phyloP scores from a whole-genome alignment of 2,329 filamentous ascomycete species.

The Fusarium sp. region DNA sequence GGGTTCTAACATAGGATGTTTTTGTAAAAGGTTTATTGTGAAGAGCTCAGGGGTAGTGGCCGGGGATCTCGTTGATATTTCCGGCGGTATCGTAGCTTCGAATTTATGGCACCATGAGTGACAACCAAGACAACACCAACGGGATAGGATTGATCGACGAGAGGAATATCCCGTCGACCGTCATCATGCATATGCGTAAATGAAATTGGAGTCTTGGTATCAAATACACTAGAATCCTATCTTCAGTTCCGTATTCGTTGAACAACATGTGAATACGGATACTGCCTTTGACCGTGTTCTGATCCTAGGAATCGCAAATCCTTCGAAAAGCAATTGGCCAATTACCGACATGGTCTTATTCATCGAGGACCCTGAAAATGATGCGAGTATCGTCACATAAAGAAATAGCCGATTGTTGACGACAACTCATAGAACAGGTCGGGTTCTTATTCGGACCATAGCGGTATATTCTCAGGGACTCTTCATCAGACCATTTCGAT shows the following conservation, averaged over 20 bases:
- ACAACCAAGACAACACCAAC: neutral
- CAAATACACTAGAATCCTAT: neutral
- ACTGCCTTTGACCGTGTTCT: neutral
- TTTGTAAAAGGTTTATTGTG: constrained; percentile 4
- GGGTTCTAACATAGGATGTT: constrained; percentile 27
- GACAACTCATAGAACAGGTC: constrained; percentile 28
- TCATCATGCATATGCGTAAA: neutral
- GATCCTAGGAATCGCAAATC: constrained; percentile 1
- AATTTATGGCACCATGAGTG: neutral
- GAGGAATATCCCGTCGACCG: neutral
- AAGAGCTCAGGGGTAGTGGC: constrained; percentile 9
- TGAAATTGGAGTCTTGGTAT: neutral
- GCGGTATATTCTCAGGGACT: constrained; percentile 16
- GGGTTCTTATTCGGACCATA: constrained; percentile 45
- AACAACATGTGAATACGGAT: constrained; percentile 31
- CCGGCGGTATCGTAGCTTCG: constrained; percentile 8
- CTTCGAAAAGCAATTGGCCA: constrained; percentile 35
- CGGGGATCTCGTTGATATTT: neutral
- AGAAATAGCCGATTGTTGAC: constrained; percentile 25
- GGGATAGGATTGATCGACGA: neutral
- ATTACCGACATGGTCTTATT: constrained; percentile 43
- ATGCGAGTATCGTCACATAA: constrained; percentile 40
- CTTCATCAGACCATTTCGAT: constrained; percentile 41
- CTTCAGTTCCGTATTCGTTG: neutral
- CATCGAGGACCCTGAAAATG: constrained; percentile 43